Conservation (phyloP, 805 yeast genomes). For the Candida namnaoensis region DNA sequence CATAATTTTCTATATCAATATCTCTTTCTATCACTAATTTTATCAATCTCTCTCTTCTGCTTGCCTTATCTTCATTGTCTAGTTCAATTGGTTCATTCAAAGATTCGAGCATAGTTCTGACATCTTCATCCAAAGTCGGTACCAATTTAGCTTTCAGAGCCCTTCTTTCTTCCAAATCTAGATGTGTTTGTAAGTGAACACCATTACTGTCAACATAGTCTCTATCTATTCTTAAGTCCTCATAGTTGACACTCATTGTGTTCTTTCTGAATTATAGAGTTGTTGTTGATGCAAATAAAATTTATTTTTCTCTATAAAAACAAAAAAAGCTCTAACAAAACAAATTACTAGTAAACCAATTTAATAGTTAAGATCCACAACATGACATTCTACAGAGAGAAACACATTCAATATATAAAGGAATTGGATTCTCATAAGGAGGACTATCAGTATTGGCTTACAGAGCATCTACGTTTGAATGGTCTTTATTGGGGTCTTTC, state of each 20-base stretch:
- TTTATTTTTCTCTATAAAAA: too few species aligned
- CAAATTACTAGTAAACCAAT: too few species aligned
- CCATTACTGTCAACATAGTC: slow-evolving; percentile 12
- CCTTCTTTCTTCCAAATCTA: slow-evolving; percentile 5
- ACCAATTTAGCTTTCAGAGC: slow-evolving; percentile 22
- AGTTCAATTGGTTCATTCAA: slow-evolving; percentile 49
- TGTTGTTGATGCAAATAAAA: too few species aligned
- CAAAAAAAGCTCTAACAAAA: too few species aligned
- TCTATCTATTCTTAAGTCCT: slow-evolving; percentile 13
- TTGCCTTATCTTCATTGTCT: slow-evolving; percentile 52
- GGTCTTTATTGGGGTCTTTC: slow-evolving; percentile 95
- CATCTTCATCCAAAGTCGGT: slow-evolving; percentile 65
- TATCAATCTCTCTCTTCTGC: slow-evolving; percentile 52
- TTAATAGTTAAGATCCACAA: too few species aligned
- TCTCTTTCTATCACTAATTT: slow-evolving; percentile 28
- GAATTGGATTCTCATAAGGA: slow-evolving; percentile 45
- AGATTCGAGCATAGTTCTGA: slow-evolving; percentile 35
- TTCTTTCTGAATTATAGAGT: too few species aligned
- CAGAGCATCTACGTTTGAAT: slow-evolving; percentile 83
- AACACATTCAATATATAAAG: slow-evolving; percentile 51
- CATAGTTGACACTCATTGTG: too few species aligned
- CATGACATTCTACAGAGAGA: slow-evolving; percentile 23
- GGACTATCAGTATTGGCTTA: slow-evolving; percentile 74
- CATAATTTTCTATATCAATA: slow-evolving; percentile 9
- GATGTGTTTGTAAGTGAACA: slow-evolving; percentile 6